phyloP scores from a whole-genome alignment of 2,329 filamentous ascomycete genomes.

The Cryphonectria parasitica region DNA sequence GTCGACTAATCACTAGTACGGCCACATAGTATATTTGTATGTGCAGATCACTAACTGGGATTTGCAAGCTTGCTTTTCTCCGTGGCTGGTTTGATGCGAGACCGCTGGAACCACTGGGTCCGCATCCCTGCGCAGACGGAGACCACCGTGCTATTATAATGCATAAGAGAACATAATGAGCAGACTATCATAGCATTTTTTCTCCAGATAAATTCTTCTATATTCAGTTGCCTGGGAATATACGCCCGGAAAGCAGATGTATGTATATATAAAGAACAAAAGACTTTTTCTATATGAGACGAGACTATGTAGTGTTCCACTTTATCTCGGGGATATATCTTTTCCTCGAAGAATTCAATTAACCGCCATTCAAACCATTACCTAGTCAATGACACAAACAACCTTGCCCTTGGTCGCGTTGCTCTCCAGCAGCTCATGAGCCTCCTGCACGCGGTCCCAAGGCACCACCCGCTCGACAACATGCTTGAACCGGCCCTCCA shows the following conservation, averaged over 20 bases:
- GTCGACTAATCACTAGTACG: neutral
- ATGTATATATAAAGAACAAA: too few relatives aligned
- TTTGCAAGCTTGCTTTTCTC: neutral
- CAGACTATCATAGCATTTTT: too few relatives aligned
- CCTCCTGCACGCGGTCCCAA: constrained; percentile 9
- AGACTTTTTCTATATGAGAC: neutral
- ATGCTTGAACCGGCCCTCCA: neutral
- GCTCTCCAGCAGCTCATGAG: constrained; percentile 8
- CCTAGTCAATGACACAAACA: neutral
- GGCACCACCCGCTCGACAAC: constrained; percentile 7
- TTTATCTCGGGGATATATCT: too few relatives aligned
- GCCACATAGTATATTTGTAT: too few relatives aligned
- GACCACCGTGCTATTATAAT: neutral
- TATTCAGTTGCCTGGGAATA: neutral
- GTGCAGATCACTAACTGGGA: constrained; percentile 22
- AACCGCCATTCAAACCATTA: neutral
- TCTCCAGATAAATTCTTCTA: neutral
- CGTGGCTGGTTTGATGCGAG: neutral
- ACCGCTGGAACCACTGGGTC: neutral
- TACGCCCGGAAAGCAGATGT: neutral
- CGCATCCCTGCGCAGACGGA: neutral
- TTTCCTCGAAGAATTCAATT: neutral
- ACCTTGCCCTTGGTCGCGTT: constrained; percentile 14
- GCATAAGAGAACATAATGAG: too few relatives aligned
- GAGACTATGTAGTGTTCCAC: too few relatives aligned